A percentile compares a stretch with the other conserved stretches of the same genome.
Evolutionary conservation across 129 eudicot genomes (phyloP).

Genomic region (Helichrysum umbraculigerum): DNA sequence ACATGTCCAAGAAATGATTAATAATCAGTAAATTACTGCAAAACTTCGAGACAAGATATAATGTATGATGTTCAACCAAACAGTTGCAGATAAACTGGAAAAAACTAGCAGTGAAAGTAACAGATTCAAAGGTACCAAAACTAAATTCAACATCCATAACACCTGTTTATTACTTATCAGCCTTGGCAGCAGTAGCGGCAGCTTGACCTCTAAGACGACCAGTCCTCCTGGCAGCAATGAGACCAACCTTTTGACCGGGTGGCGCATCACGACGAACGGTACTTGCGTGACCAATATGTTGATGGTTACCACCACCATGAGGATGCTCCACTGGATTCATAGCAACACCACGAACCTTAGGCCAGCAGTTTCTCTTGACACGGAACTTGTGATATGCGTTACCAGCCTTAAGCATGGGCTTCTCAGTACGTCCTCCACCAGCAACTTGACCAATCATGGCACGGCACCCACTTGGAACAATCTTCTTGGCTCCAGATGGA

Average conservation of each 20-base stretch:
- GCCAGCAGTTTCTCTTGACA: slow-evolving; percentile 98
- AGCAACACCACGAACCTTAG: slow-evolving; percentile 99
- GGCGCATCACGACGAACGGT: slow-evolving; percentile 93
- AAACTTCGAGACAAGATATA: slow-evolving; percentile 31
- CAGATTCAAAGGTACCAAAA: slow-evolving; percentile 21
- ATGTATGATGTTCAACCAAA: slow-evolving; percentile 31
- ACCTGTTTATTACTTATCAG: slow-evolving; percentile 48
- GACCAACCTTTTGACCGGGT: slow-evolving; percentile 95
- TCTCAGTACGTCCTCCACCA: slow-evolving; percentile 93
- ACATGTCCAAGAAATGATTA: neutral
- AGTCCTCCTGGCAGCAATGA: slow-evolving; percentile 91
- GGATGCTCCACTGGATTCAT: slow-evolving; percentile 98
- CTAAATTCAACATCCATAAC: slow-evolving; percentile 19
- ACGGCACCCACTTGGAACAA: slow-evolving; percentile 82
- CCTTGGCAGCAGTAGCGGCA: slow-evolving; percentile 77
- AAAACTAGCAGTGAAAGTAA: slow-evolving; percentile 23
- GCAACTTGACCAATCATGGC: slow-evolving; percentile 96
- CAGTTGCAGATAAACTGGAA: slow-evolving; percentile 16
- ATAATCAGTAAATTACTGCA: slow-evolving; percentile 12
- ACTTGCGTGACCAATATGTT: slow-evolving; percentile 93
- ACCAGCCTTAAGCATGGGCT: slow-evolving; percentile 81
- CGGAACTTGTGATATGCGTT: slow-evolving; percentile 93
- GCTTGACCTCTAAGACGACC: slow-evolving; percentile 95
- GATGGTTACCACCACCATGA: slow-evolving; percentile 98
- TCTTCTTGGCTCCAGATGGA: slow-evolving; percentile 85